Conservation (phyloP, 2,329 filamentous ascomycete genomes). For the Drechmeria coniospora region DNA sequence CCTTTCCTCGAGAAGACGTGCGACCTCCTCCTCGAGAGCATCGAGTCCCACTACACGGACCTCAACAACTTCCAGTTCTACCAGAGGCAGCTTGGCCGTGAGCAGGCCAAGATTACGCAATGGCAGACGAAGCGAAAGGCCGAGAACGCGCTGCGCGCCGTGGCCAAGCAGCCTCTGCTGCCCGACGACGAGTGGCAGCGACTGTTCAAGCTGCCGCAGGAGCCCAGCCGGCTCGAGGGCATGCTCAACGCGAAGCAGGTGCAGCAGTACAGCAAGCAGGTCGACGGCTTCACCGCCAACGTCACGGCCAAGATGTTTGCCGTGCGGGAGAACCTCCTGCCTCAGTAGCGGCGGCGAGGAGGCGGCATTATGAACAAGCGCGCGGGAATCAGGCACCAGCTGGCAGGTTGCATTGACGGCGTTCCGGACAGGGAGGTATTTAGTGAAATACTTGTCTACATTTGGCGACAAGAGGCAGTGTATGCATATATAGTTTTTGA, state of each 20-base stretch:
- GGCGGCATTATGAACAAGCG: conserved; percentile 5
- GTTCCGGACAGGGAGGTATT: conserved; percentile 24
- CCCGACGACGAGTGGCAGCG: conserved; percentile 98
- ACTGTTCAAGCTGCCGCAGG: conserved; percentile 92
- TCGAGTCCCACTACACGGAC: conserved; percentile 96
- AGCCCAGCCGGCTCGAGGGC: conserved; percentile 82
- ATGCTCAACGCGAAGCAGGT: conserved; percentile 93
- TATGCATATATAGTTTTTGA: too few species aligned
- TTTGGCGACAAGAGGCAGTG: conserved; percentile 14
- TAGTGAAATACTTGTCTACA: conserved; percentile 21
- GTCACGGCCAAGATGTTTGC: conserved; percentile 98
- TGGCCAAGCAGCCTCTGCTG: conserved; percentile 75
- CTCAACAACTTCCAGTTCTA: conserved; percentile 98
- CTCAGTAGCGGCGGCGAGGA: conserved; percentile 24
- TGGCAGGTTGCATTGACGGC: conserved; percentile 25
- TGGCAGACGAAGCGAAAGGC: conserved; percentile 96
- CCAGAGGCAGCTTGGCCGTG: conserved; percentile 80
- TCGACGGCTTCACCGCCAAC: conserved; percentile 86
- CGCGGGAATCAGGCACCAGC: conserved; percentile 15
- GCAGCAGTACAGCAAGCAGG: conserved; percentile 93
- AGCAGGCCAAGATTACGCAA: conserved; percentile 89
- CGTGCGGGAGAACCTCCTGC: conserved; percentile 56
- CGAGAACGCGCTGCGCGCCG: conserved; percentile 72
- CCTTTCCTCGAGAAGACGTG: conserved; percentile 97
- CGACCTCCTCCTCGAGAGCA: conserved; percentile 87